Evolutionary conservation across 495 filamentous ascomycete genomes (phyloP).

Genomic region (Lophium mytilinum): DNA sequence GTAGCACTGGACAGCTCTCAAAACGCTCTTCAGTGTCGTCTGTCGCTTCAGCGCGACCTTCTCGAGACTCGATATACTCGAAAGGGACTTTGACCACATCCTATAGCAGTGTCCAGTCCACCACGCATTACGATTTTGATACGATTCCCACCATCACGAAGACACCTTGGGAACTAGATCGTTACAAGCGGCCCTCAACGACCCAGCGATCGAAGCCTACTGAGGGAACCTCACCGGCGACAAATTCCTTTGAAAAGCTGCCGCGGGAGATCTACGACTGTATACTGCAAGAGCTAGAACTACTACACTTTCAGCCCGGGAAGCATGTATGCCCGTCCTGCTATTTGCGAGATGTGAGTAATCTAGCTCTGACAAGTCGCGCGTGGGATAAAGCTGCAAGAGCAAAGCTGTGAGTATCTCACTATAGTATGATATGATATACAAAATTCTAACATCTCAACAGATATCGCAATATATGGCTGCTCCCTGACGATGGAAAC

Average conservation of each 20-base stretch:
- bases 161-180: conserved; percentile 32
- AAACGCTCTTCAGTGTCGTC: conserved; percentile 2
- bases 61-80: background rate
- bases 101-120: background rate
- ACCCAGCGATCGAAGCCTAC: conserved; percentile 2
- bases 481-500: conserved; percentile 59
- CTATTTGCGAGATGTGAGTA: conserved; percentile 66
- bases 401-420: conserved; percentile 49
- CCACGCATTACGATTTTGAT: conserved; percentile 3
- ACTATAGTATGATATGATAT: background rate
- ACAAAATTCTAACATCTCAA: conserved; percentile 1
- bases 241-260: conserved; percentile 39
- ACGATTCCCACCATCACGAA: conserved; percentile 24
- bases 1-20: background rate
- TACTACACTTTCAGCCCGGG: conserved; percentile 38
- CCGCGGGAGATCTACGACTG: conserved; percentile 51
- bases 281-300: conserved; percentile 45
- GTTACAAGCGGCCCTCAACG: conserved; percentile 13
- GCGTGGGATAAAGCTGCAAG: conserved; percentile 61
- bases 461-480: conserved; percentile 62
- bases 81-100: conserved; percentile 2
- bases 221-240: background rate
- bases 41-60: background rate
- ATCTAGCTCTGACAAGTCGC: conserved; percentile 56
- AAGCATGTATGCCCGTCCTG: conserved; percentile 59